Evolutionary conservation across 192 early-diverging fungal genomes (phyloP).

Genomic region (Umbelopsis sp.): DNA sequence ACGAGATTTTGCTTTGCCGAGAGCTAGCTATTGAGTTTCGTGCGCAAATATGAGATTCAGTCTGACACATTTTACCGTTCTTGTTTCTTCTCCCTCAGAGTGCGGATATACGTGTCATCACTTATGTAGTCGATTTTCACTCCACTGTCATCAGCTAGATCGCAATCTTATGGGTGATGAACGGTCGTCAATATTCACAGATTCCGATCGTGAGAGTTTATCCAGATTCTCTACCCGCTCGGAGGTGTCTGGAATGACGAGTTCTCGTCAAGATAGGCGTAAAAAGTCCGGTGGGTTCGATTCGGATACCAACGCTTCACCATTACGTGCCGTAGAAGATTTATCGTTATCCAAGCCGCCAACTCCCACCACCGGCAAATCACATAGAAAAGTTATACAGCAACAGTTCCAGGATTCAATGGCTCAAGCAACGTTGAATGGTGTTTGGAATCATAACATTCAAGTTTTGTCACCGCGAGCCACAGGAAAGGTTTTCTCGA

Average conservation of each 20-base stretch:
- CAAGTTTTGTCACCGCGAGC: constrained; percentile 21
- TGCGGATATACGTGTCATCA: constrained; percentile 36
- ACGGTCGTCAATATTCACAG: constrained; percentile 28
- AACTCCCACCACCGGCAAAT: constrained; percentile 14
- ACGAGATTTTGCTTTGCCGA: background rate
- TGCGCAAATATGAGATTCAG: background rate
- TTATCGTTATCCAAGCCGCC: background rate
- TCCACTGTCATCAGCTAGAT: constrained; percentile 32
- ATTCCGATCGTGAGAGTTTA: constrained; percentile 36
- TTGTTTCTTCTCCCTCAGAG: background rate
- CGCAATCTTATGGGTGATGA: constrained; percentile 28
- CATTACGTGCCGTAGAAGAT: constrained; percentile 5
- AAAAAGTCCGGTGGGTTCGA: background rate
- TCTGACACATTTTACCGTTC: background rate
- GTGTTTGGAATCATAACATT: background rate
- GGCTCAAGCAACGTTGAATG: constrained; percentile 4
- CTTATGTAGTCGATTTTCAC: constrained; percentile 27
- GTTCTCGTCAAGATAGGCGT: constrained; percentile 17
- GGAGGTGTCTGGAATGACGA: constrained; percentile 18
- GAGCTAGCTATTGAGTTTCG: background rate
- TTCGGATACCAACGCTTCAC: background rate
- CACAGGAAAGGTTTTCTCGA: constrained; percentile 33
- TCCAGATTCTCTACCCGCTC: constrained; percentile 25
- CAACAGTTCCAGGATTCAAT: constrained; percentile 25
- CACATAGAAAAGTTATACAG: constrained; percentile 32